Percentiles rank a stretch among this genome's conserved stretches.
Conservation (phyloP, 306 rosid genomes). For the Glycine soja region DNA sequence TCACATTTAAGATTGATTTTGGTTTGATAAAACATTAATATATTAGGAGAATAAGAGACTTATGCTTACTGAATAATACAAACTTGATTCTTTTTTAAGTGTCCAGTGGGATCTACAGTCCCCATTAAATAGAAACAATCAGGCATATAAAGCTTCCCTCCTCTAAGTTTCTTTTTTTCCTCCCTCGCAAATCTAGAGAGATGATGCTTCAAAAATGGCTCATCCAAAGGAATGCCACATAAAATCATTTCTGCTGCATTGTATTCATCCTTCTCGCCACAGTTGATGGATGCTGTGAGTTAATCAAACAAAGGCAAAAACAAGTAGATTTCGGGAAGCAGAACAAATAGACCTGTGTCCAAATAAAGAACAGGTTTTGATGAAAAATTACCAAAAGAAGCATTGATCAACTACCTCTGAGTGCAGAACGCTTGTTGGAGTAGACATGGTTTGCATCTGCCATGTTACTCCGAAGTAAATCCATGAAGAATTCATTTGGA, state of each 20-base stretch:
- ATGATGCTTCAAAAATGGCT: slow-evolving; percentile 64
- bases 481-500: slow-evolving; percentile 68
- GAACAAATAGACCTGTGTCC: slow-evolving; percentile 11
- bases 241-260: slow-evolving; percentile 66
- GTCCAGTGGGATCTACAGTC: slow-evolving; percentile 79
- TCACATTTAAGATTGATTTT: not conserved
- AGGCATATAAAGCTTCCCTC: slow-evolving; percentile 62
- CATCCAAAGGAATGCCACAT: slow-evolving; percentile 78
- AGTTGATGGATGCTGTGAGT: slow-evolving; percentile 58
- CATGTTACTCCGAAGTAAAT: slow-evolving; percentile 56
- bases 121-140: slow-evolving; percentile 80
- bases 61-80: slow-evolving; percentile 74
- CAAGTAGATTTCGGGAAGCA: slow-evolving; percentile 6
- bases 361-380: not conserved
- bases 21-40: slow-evolving; percentile 17
- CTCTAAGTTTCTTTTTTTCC: slow-evolving; percentile 57
- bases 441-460: slow-evolving; percentile 52
- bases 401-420: slow-evolving; percentile 57
- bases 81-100: slow-evolving; percentile 64
- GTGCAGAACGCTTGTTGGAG: slow-evolving; percentile 65
- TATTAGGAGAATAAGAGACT: slow-evolving; percentile 11
- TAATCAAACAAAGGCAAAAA: slow-evolving; percentile 12
- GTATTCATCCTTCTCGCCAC: slow-evolving; percentile 68
- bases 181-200: slow-evolving; percentile 52
- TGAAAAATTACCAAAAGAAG: not conserved